phyloP scores from a whole-genome alignment of 1,284 basidiomycete genomes.

The Phylloporus sp. region DNA sequence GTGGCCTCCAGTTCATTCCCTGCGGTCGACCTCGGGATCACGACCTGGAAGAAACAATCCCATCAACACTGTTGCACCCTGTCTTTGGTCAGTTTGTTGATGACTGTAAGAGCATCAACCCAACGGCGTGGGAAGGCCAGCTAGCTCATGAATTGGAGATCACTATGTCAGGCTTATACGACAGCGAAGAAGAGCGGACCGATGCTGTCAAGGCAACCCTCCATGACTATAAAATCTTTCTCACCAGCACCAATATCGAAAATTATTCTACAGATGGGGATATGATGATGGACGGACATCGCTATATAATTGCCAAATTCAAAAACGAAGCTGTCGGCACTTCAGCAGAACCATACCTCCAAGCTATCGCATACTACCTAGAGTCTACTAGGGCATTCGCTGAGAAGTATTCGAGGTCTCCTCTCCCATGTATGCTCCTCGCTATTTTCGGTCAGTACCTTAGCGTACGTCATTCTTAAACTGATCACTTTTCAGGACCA shows the following conservation, averaged over 20 bases:
- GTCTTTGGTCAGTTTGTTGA: background rate
- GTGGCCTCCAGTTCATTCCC: no score
- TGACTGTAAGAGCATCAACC: background rate
- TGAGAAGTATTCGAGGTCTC: background rate
- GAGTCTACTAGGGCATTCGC: slow-evolving; percentile 2
- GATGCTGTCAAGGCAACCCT: no score
- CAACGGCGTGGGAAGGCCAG: background rate
- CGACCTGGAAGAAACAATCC: no score
- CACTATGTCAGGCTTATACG: background rate
- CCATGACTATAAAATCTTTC: no score
- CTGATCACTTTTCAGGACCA: background rate
- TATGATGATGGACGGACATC: no score
- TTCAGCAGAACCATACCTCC: slow-evolving; percentile 20
- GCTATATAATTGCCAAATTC: background rate
- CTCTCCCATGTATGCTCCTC: background rate
- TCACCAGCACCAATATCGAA: no score
- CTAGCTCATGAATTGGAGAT: background rate
- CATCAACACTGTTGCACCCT: background rate
- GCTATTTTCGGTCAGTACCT: background rate
- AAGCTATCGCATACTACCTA: slow-evolving; percentile 20
- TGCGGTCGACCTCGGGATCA: no score
- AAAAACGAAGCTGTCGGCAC: background rate
- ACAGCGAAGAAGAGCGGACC: background rate
- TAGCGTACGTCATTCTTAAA: background rate
- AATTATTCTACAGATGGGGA: no score